Conservation (phyloP, 2,329 filamentous ascomycete genomes). For the Cylindrodendrum hubeiense region DNA sequence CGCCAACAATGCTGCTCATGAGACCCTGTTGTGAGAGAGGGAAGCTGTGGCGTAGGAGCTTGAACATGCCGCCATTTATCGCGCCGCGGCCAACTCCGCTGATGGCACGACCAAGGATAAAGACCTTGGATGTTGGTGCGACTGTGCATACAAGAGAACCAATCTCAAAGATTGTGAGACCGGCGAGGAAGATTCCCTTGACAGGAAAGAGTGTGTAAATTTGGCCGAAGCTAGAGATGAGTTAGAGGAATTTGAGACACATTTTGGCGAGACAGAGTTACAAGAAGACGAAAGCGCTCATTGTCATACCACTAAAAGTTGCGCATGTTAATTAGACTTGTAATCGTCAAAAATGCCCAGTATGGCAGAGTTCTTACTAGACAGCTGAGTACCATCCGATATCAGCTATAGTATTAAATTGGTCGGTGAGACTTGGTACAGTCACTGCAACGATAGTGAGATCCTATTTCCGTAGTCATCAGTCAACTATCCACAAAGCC, state of each 20-base stretch:
- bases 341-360: fast-evolving
- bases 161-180: constrained; percentile 46
- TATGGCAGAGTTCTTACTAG: constrained; percentile 19
- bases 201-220: constrained; percentile 47
- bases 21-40: constrained; percentile 37
- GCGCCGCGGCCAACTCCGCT: constrained; percentile 49
- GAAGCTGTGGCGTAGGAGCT: constrained; percentile 39
- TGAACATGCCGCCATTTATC: constrained; percentile 41
- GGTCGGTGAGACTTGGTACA: constrained; percentile 40
- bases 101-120: constrained; percentile 53
- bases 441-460: constrained; percentile 39
- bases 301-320: constrained; percentile 34
- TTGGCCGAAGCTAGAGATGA: constrained; percentile 40
- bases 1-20: constrained; percentile 36
- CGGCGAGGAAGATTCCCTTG: constrained; percentile 45
- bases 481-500: background rate
- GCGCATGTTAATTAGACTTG: background rate
- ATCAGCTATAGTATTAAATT: constrained; percentile 41
- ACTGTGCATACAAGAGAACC: constrained; percentile 52
- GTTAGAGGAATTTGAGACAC: background rate
- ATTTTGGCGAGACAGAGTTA: background rate
- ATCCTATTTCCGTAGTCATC: constrained; percentile 21
- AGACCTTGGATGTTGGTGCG: constrained; percentile 49
- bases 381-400: constrained; percentile 45
- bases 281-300: constrained; percentile 43